Base-by-base conservation (phyloP, 768 basidiomycete species). In the Leccinum obscurum region DNA sequence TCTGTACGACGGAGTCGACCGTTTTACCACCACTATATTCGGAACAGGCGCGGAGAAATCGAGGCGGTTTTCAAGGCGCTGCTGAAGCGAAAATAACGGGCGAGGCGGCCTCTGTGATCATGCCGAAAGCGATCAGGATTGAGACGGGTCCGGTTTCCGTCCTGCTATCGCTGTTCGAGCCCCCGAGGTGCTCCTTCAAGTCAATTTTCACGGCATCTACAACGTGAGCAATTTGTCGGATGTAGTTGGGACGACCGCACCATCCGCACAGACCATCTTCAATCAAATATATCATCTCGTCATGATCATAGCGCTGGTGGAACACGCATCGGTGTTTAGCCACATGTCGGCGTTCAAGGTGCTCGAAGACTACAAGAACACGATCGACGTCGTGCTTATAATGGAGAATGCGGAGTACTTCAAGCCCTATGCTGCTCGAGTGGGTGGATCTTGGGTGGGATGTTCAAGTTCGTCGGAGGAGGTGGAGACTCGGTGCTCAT, bases 21-120 rank as follows among this genome's bases (percentile, higher is more conserved):
- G 0, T 97, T 95, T 77, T 97, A 95, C 78, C 92, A 90, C 70
- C 95, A 98, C 70, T 98, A 97, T 72, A 89, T 92, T 14, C 83
- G 95, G 44, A 98, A 98, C 76, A 88, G 93, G 66, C 83, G 95
- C 41, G 93, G 95, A 66, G 92, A 95, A 71, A 95, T 93, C 24
- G 93, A 95, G 69, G 84, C 80, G 44, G 83, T 90, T 4, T 76
- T 95, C 52, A 81, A 84, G 61, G 82, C 80, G 52, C 81, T 92
- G 50, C 66, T 87, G 54, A 87, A 84, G 78, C 90, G 87, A 78
- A 80, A 78, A 80, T 79, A 64, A 82, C 81, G 0, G 84, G 85
- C 52, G 75, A 81, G 49, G 70, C 77, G 55, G 86, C 92, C 64
- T 83, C 87, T 0, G 86, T 97, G 15, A 78, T 96, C 57, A 81